Percentiles rank a stretch among this genome's conserved stretches.
Evolutionary conservation across 139 green algal genomes (phyloP).

Genomic region (Micromonas commoda): DNA sequence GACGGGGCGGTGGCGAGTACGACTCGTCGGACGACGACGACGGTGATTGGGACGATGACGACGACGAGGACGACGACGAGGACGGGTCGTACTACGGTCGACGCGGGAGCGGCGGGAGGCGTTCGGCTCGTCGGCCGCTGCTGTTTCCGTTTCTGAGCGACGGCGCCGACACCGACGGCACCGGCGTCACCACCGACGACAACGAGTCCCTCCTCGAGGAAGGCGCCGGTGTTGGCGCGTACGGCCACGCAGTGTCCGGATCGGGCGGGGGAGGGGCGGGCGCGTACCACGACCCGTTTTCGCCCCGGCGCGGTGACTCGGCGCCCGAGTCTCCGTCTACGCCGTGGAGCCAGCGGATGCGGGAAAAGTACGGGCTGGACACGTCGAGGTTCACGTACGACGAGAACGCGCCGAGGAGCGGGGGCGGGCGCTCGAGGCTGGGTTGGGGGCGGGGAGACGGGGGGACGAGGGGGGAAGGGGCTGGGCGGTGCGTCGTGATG

Average conservation of each 20-base stretch:
- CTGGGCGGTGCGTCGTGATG: neutral
- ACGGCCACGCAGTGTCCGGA: no score
- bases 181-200: no score
- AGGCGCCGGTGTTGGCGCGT: no score
- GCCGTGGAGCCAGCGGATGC: conserved; percentile 7
- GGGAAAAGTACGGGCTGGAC: conserved; percentile 19
- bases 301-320: no score
- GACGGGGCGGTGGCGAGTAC: neutral
- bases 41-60: conserved; percentile 9
- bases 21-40: neutral
- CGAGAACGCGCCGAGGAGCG: neutral
- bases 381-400: neutral
- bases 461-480: neutral
- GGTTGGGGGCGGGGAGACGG: neutral
- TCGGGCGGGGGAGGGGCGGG: no score
- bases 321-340: neutral
- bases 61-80: neutral
- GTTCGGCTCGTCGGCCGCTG: no score
- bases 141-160: no score
- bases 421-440: neutral
- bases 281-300: no score
- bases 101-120: neutral
- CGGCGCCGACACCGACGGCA: no score
- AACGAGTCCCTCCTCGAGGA: no score
- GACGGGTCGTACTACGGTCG: neutral